Conservation (phyloP, 2,329 filamentous ascomycete species). For the Massarina eburnea region DNA sequence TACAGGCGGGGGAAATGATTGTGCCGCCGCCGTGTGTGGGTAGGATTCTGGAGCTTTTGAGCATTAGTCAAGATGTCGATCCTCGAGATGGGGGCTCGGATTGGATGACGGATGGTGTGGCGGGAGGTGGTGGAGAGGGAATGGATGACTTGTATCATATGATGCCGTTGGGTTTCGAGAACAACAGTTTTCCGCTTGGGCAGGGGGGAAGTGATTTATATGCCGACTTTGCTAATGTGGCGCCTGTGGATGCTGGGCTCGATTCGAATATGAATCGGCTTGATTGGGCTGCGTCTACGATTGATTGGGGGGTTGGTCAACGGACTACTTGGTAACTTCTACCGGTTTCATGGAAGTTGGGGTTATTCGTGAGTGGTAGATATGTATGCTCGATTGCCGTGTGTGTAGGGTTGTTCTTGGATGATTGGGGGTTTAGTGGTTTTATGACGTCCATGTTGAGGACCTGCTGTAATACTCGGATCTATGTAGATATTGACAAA, state of each 20-base stretch:
- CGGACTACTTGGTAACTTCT: not conserved
- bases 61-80: conserved; percentile 18
- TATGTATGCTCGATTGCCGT: no score
- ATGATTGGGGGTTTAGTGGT: no score
- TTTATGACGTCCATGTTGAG: no score
- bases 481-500: no score
- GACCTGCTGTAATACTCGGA: no score
- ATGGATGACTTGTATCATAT: not conserved
- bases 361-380: no score
- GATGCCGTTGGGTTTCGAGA: not conserved
- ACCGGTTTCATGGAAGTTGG: no score
- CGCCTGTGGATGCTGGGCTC: not conserved
- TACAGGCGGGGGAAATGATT: conserved; percentile 12
- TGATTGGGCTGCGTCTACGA: not conserved
- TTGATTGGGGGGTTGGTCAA: conserved; percentile 1
- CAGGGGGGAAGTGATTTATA: not conserved
- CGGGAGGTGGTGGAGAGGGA: not conserved
- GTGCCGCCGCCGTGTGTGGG: conserved; percentile 27
- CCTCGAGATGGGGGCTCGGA: not conserved
- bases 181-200: not conserved
- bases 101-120: not conserved
- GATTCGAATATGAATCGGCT: not conserved
- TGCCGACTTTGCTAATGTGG: not conserved
- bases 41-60: not conserved
- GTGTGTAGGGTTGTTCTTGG: no score